These are phyloP conservation scores for Cytospora chrysosperma DNA, from an alignment of 2,329 filamentous ascomycete genomes.

Conservation along the genomic window DNA sequence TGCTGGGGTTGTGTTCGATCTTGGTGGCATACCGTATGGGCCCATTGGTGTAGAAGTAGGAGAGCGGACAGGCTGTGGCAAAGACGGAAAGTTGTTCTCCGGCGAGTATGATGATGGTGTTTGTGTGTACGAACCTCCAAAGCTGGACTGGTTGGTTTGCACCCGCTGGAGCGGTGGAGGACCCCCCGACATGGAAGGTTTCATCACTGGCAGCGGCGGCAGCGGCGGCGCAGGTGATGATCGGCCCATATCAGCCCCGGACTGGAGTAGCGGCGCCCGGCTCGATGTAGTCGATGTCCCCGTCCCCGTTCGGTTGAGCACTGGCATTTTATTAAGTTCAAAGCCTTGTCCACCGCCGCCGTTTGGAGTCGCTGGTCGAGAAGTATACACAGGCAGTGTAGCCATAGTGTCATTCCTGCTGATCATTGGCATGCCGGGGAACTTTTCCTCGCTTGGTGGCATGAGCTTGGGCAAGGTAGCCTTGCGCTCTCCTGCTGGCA, in stretches of 20 bases:
- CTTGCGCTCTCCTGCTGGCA: slow-evolving; percentile 50
- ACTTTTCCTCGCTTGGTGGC: slow-evolving; percentile 46
- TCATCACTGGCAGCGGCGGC: slow-evolving; percentile 25
- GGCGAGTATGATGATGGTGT: slow-evolving; percentile 30
- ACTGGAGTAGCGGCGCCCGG: slow-evolving; percentile 32
- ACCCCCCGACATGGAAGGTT: slow-evolving; percentile 28
- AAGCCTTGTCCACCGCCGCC: slow-evolving; percentile 35
- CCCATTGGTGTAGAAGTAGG: slow-evolving; percentile 24
- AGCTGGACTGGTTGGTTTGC: slow-evolving; percentile 29
- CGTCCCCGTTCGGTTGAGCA: slow-evolving; percentile 38
- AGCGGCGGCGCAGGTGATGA: slow-evolving; percentile 32
- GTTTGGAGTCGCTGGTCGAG: slow-evolving; percentile 54
- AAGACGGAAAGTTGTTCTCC: slow-evolving; percentile 28
- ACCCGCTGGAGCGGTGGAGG: slow-evolving; percentile 28
- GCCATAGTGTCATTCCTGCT: slow-evolving; percentile 59
- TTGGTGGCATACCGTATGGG: slow-evolving; percentile 25
- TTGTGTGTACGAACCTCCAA: slow-evolving; percentile 28
- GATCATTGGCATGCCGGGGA: slow-evolving; percentile 58
- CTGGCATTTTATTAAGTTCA: slow-evolving; percentile 54
- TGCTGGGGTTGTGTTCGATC: slow-evolving; percentile 20
- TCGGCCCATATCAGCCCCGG: slow-evolving; percentile 34
- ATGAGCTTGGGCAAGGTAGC: slow-evolving; percentile 63
- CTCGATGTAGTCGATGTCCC: slow-evolving; percentile 29
- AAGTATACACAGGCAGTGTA: slow-evolving; percentile 63
- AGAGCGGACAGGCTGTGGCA: slow-evolving; percentile 31